These are phyloP conservation scores for Eutypa lata DNA, from an alignment of 2,329 filamentous ascomycete genomes.

Conservation along the genomic window DNA sequence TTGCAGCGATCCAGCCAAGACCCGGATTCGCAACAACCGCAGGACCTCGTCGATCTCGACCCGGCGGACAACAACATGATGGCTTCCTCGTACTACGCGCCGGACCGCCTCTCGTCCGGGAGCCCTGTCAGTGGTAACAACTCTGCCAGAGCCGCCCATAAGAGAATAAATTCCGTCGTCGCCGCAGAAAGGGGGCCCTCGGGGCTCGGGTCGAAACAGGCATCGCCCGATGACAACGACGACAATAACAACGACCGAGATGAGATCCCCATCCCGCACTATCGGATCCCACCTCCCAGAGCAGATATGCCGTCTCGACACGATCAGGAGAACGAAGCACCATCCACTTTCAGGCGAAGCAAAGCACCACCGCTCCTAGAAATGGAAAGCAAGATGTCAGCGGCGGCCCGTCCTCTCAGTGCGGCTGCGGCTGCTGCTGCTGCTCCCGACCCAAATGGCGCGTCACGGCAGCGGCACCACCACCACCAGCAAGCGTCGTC, in stretches of 20 bases:
- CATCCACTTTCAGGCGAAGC: conserved; percentile 63
- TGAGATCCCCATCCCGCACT: conserved; percentile 48
- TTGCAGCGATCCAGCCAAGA: conserved; percentile 38
- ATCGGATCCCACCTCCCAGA: conserved; percentile 54
- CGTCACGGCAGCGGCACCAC: conserved; percentile 17
- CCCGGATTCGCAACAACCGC: conserved; percentile 35
- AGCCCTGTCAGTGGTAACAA: conserved; percentile 54
- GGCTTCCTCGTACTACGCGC: conserved; percentile 44
- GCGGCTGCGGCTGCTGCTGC: conserved; percentile 35
- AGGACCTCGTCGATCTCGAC: conserved; percentile 33
- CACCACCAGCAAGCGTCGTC: conserved; percentile 47
- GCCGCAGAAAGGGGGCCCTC: conserved; percentile 24
- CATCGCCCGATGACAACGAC: conserved; percentile 15
- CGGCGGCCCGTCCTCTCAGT: conserved; percentile 47
- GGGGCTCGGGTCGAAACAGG: conserved; percentile 11
- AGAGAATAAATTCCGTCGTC: conserved; percentile 32
- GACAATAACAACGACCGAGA: too few species aligned
- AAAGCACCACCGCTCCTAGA: conserved; percentile 57
- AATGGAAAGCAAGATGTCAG: conserved; percentile 52
- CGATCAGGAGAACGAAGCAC: conserved; percentile 84
- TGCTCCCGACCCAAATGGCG: neutral
- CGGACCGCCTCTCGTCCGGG: conserved; percentile 53
- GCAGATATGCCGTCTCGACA: conserved; percentile 58
- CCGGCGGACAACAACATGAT: conserved; percentile 28
- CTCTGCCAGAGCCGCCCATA: conserved; percentile 39